Percentiles rank a stretch among this genome's conserved stretches.
Evolutionary conservation across 2,329 filamentous ascomycete species (phyloP).

Genomic region (Aureobasidium sp.): DNA sequence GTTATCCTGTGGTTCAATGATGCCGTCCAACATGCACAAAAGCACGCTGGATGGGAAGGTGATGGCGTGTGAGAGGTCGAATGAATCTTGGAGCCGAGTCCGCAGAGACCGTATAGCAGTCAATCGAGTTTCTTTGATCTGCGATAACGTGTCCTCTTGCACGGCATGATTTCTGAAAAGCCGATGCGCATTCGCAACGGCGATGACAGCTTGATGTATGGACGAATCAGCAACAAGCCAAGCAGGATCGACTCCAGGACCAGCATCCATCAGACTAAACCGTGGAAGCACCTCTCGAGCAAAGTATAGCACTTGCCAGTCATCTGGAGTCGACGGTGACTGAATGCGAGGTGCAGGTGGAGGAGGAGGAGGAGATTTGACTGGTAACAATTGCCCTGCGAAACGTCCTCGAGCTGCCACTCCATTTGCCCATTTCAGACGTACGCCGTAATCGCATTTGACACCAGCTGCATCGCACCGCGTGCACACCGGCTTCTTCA

Average conservation of each 20-base stretch:
- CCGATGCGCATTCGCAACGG: conserved; percentile 5
- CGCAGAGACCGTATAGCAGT: conserved; percentile 4
- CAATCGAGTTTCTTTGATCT: neutral
- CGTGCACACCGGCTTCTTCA: neutral
- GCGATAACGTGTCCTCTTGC: neutral
- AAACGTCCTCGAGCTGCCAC: conserved; percentile 7
- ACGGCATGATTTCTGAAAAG: neutral
- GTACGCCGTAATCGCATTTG: conserved; percentile 6
- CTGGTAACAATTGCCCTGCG: neutral
- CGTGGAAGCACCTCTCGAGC: neutral
- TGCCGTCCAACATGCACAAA: neutral
- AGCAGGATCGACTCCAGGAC: neutral
- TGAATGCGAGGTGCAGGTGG: neutral
- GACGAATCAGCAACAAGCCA: neutral
- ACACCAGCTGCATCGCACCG: neutral
- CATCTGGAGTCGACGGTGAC: neutral
- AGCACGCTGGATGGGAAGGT: neutral
- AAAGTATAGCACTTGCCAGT: conserved; percentile 1
- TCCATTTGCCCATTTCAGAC: neutral
- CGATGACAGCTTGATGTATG: neutral
- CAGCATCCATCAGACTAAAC: neutral
- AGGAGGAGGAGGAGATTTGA: neutral
- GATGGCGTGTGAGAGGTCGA: neutral
- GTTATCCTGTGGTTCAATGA: conserved; percentile 2
- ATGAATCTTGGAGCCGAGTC: neutral